phyloP scores from a whole-genome alignment of 768 basidiomycete genomes.

The Lepiota subincarnata region DNA sequence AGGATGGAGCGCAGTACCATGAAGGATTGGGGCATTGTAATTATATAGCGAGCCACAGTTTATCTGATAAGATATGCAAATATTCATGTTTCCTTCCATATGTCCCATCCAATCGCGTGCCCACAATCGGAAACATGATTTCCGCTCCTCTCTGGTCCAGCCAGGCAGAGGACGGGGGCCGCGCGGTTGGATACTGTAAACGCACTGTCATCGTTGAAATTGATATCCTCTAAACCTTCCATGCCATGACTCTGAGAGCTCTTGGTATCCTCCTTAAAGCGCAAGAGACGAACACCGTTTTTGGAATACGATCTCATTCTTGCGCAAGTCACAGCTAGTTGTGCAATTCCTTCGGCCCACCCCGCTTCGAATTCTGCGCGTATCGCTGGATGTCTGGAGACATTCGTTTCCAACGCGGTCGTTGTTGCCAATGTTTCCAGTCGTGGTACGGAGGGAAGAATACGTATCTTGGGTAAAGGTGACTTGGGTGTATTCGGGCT shows the following conservation, averaged over 20 bases:
- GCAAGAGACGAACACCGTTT: slow-evolving; percentile 43
- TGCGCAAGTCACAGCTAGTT: slow-evolving; percentile 44
- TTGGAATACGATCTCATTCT: slow-evolving; percentile 43
- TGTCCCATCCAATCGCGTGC: slow-evolving; percentile 32
- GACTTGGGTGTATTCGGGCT: slow-evolving; percentile 6
- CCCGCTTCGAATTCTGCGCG: slow-evolving; percentile 53
- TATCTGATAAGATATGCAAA: not conserved
- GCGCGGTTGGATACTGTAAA: slow-evolving; percentile 19
- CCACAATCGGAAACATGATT: slow-evolving; percentile 36
- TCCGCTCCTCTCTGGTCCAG: slow-evolving; percentile 22
- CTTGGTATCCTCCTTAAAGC: slow-evolving; percentile 27
- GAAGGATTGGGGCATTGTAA: not conserved
- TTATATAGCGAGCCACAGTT: not conserved
- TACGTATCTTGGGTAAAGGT: slow-evolving; percentile 39
- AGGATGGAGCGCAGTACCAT: not conserved
- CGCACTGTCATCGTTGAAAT: slow-evolving; percentile 22
- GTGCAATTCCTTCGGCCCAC: slow-evolving; percentile 57
- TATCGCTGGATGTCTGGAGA: slow-evolving; percentile 36
- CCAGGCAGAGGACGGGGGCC: slow-evolving; percentile 39
- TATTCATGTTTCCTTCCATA: slow-evolving; percentile 25
- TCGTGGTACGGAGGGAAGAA: slow-evolving; percentile 52
- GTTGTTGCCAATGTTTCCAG: slow-evolving; percentile 49
- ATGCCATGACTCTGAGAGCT: slow-evolving; percentile 24
- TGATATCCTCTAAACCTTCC: slow-evolving; percentile 34
- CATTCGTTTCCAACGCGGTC: slow-evolving; percentile 22